phyloP scores from a whole-genome alignment of 495 filamentous ascomycete genomes.

The Penicillium cosmopolitanum region DNA sequence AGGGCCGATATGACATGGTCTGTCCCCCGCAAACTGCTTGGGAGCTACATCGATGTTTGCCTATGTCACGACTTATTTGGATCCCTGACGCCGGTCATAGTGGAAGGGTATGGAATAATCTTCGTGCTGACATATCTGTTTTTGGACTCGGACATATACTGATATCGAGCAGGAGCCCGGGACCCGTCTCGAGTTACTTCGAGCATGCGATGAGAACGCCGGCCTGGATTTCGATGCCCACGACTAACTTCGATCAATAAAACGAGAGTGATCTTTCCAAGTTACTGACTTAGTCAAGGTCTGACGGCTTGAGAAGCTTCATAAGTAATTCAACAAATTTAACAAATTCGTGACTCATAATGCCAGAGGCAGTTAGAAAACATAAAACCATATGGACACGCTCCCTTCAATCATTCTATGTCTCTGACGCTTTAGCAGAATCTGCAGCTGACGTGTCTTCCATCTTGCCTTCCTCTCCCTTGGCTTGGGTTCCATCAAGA shows the following conservation, averaged over 20 bases:
- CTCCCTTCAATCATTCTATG: constrained; percentile 22
- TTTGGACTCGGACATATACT: background rate
- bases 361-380: constrained; percentile 18
- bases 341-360: constrained; percentile 37
- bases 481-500: constrained; percentile 36
- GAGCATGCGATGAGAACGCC: constrained; percentile 25
- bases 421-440: constrained; percentile 16
- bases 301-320: background rate
- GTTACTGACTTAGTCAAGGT: no score
- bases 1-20: constrained; percentile 49
- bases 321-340: constrained; percentile 4
- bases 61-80: constrained; percentile 39
- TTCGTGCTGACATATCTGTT: background rate
- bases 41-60: constrained; percentile 43
- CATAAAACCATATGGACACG: constrained; percentile 7
- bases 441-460: constrained; percentile 14
- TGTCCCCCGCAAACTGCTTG: constrained; percentile 45
- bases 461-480: constrained; percentile 17
- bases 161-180: constrained; percentile 17
- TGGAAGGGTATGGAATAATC: constrained; percentile 19
- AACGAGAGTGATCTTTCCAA: background rate
- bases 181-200: constrained; percentile 20
- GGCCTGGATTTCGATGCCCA: constrained; percentile 5
- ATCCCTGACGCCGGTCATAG: constrained; percentile 40
- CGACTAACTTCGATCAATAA: no score